A percentile compares a stretch with the other conserved stretches of the same genome.
Evolutionary conservation across 2,329 filamentous ascomycete species (phyloP).

Genomic region (Rhynchosporium agropyri): DNA sequence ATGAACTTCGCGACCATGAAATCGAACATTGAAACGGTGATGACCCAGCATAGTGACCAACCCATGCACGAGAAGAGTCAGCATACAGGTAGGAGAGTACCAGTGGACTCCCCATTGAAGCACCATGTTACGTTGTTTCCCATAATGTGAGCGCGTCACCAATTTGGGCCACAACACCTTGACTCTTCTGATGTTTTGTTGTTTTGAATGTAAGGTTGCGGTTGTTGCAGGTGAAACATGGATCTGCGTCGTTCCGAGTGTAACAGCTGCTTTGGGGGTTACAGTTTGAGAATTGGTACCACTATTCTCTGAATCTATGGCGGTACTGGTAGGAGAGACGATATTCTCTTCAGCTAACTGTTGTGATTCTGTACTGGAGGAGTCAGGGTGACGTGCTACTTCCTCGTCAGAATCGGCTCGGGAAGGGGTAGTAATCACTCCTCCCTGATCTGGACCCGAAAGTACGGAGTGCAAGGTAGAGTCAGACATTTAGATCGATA

Average conservation of each 20-base stretch:
- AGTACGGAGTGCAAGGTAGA: background rate
- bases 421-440: background rate
- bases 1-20: background rate
- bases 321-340: background rate
- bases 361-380: background rate
- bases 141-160: background rate
- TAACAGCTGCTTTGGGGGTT: background rate
- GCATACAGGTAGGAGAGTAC: background rate
- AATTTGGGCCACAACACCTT: background rate
- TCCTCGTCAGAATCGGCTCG: background rate
- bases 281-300: background rate
- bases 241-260: background rate
- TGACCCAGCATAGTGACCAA: background rate
- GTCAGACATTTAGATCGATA: background rate
- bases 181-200: background rate
- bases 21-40: background rate
- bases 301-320: background rate
- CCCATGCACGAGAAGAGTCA: background rate
- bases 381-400: background rate
- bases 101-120: background rate
- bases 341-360: background rate
- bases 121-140: background rate
- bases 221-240: background rate
- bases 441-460: background rate
- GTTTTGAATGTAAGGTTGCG: background rate